These are phyloP conservation scores for Hansfordia pulvinata DNA, from an alignment of 2,329 filamentous ascomycete species.

Conservation along the genomic window DNA sequence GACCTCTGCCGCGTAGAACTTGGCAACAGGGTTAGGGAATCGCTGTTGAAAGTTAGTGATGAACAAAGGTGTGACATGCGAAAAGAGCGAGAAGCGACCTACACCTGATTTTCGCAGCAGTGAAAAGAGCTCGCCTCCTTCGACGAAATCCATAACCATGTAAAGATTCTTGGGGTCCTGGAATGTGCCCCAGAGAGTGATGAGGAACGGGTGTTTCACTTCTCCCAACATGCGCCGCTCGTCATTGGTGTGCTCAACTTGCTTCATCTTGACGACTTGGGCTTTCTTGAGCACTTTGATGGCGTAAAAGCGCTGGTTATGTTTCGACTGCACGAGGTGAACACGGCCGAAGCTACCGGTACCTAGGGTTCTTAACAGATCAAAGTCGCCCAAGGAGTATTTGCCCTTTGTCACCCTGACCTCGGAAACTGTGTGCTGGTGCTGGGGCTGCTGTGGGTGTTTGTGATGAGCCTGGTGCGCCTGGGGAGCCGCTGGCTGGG, in stretches of 20 bases:
- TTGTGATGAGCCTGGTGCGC: conserved; percentile 8
- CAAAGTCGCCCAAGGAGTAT: conserved; percentile 86
- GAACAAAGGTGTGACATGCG: background rate
- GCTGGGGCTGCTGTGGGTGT: conserved; percentile 18
- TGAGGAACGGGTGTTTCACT: conserved; percentile 94
- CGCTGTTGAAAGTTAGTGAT: conserved; percentile 42
- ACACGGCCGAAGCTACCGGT: conserved; percentile 96
- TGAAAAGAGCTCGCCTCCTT: conserved; percentile 95
- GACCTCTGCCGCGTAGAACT: conserved; percentile 97
- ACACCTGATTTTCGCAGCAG: conserved; percentile 85
- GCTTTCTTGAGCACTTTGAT: conserved; percentile 98
- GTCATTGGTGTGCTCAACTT: conserved; percentile 98
- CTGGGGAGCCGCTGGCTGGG: conserved; percentile 11
- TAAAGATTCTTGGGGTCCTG: conserved; percentile 92
- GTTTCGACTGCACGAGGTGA: conserved; percentile 91
- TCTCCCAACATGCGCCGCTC: conserved; percentile 91
- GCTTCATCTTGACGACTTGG: conserved; percentile 99
- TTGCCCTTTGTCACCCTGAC: conserved; percentile 82
- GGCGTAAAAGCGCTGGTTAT: conserved; percentile 96
- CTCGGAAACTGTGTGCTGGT: conserved; percentile 18
- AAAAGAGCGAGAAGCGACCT: conserved; percentile 19
- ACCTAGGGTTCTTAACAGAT: conserved; percentile 79
- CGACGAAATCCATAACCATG: conserved; percentile 99
- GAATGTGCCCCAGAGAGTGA: conserved; percentile 97
- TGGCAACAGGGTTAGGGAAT: conserved; percentile 96